Conservation (phyloP, 148 eudicot species). For the Dysphania ambrosioides region DNA sequence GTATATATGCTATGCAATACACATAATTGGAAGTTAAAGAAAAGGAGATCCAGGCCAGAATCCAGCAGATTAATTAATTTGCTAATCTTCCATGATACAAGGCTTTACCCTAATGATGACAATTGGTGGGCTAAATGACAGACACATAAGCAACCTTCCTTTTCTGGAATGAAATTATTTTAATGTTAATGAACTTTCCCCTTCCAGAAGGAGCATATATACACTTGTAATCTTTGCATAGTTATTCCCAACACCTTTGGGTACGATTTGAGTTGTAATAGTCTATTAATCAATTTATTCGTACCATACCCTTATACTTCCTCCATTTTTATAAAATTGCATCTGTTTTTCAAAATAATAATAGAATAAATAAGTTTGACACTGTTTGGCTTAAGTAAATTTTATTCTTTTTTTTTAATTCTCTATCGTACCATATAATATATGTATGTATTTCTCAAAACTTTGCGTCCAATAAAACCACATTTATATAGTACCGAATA, state of each 20-base stretch:
- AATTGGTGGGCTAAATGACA: slow-evolving; percentile 15
- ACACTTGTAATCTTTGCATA: neutral
- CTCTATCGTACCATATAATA: no score
- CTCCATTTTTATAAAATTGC: no score
- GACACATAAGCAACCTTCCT: slow-evolving; percentile 21
- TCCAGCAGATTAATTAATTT: slow-evolving; percentile 2
- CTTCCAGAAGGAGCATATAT: slow-evolving; percentile 17
- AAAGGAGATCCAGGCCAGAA: neutral
- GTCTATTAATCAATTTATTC: no score
- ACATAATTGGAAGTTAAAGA: neutral
- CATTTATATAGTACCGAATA: no score
- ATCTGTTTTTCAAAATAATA: no score
- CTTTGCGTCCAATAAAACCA: no score
- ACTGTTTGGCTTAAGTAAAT: no score
- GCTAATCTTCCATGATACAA: neutral
- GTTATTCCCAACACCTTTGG: slow-evolving; percentile 25
- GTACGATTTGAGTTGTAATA: neutral
- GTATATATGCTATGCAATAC: neutral
- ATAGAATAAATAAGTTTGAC: no score
- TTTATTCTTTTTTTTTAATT: no score
- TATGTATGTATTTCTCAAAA: no score
- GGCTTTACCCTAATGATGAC: slow-evolving; percentile 24
- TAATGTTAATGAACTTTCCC: slow-evolving; percentile 10
- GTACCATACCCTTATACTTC: no score
- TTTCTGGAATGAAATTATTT: slow-evolving; percentile 6